Conservation (phyloP, 768 basidiomycete genomes). For the Mycena venus region DNA sequence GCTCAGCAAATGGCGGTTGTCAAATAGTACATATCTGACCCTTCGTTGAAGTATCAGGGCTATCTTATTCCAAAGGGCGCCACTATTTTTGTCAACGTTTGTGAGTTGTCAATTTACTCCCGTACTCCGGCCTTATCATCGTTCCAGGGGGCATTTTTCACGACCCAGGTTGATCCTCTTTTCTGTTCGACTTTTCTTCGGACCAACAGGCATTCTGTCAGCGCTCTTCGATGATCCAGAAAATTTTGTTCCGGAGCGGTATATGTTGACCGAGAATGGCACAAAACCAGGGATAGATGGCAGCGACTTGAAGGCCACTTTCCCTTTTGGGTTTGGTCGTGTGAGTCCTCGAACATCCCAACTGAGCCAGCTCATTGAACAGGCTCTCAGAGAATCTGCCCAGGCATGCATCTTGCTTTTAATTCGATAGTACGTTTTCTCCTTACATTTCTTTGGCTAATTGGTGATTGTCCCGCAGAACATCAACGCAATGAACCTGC, state of each 20-base stretch:
- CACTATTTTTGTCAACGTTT: neutral
- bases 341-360: neutral
- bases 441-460: neutral
- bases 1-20: too few species aligned
- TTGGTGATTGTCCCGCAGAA: too few species aligned
- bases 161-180: neutral
- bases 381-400: too few species aligned
- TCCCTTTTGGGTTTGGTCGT: neutral
- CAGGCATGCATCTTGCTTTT: too few species aligned
- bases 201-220: neutral
- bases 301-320: too few species aligned
- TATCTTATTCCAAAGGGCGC: neutral
- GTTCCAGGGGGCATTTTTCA: neutral
- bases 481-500: too few species aligned
- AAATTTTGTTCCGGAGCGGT: neutral
- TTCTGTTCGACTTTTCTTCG: neutral
- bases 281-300: too few species aligned
- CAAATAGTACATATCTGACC: too few species aligned
- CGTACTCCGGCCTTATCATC: neutral
- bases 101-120: neutral
- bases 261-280: too few species aligned
- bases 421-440: neutral
- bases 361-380: neutral
- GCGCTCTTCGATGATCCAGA: neutral
- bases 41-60: neutral